These are phyloP conservation scores for Globisporangium megalacanthum DNA, from an alignment of 352 stramenopile species.

Conservation along the genomic window DNA sequence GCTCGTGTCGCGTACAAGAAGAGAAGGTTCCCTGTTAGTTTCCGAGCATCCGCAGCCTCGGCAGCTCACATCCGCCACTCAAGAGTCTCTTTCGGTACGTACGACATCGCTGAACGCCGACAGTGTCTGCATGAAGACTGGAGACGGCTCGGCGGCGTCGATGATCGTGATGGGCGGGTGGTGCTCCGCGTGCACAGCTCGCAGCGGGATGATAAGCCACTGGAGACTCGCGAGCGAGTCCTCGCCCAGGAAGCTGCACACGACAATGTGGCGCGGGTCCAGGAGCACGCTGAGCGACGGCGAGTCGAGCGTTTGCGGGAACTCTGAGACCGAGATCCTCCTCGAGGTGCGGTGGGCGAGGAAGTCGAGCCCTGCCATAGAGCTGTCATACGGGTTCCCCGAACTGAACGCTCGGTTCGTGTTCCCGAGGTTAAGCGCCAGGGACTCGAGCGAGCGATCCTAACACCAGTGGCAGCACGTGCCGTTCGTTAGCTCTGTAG, in stretches of 20 bases:
- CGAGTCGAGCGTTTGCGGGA: constrained; percentile 26
- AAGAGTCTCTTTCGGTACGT: constrained; percentile 12
- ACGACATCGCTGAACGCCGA: constrained; percentile 63
- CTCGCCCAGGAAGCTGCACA: constrained; percentile 82
- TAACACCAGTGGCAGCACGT: constrained; percentile 7
- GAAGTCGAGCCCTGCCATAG: constrained; percentile 20
- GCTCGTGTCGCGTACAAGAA: neutral
- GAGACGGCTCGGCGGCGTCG: constrained; percentile 54
- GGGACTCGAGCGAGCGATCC: constrained; percentile 55
- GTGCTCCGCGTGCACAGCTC: constrained; percentile 34
- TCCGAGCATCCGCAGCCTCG: no score
- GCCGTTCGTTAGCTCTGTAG: no score
- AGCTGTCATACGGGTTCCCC: constrained; percentile 43
- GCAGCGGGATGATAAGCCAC: constrained; percentile 71
- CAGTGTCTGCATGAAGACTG: constrained; percentile 41
- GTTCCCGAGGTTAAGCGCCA: constrained; percentile 41
- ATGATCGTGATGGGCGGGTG: constrained; percentile 80
- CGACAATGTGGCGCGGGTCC: constrained; percentile 63
- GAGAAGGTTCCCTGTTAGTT: no score
- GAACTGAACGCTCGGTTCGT: constrained; percentile 25
- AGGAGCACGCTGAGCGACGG: constrained; percentile 58
- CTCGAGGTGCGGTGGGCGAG: constrained; percentile 7
- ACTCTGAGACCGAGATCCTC: constrained; percentile 19
- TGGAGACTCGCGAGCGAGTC: constrained; percentile 67
- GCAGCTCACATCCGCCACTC: no score